Percentiles rank a stretch among this genome's conserved stretches.
phyloP scores from a whole-genome alignment of 192 early-diverging fungal genomes.

The Entomortierella lignicola region DNA sequence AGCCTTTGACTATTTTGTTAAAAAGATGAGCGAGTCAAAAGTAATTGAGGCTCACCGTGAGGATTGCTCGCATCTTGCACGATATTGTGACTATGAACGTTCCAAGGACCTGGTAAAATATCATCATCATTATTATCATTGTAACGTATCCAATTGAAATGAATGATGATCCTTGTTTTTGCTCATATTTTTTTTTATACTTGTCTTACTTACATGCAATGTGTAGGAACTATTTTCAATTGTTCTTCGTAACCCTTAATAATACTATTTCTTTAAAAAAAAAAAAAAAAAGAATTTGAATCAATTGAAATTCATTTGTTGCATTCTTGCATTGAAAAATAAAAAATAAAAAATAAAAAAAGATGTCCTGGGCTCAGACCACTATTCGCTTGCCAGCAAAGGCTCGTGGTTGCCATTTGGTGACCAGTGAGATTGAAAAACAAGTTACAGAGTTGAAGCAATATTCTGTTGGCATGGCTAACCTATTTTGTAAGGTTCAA shows the following conservation, averaged over 20 bases:
- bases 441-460: slow-evolving; percentile 73
- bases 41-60: slow-evolving; percentile 14
- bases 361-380: slow-evolving; percentile 77
- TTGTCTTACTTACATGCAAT: too few species aligned
- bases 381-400: slow-evolving; percentile 69
- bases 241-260: too few species aligned
- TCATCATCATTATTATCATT: too few species aligned
- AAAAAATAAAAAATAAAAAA: not conserved
- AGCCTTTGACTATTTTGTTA: slow-evolving; percentile 42
- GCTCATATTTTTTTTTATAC: too few species aligned
- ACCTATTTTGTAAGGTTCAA: slow-evolving; percentile 75
- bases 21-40: slow-evolving; percentile 7
- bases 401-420: slow-evolving; percentile 80
- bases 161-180: too few species aligned
- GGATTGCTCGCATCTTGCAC: slow-evolving; percentile 4
- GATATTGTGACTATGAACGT: slow-evolving; percentile 35
- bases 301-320: too few species aligned
- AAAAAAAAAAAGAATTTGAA: too few species aligned
- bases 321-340: not conserved
- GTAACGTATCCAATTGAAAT: too few species aligned
- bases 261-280: too few species aligned
- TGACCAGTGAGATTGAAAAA: slow-evolving; percentile 74
- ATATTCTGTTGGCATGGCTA: slow-evolving; percentile 83
- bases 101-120: slow-evolving; percentile 36
- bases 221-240: too few species aligned